A percentile compares a stretch with the other conserved stretches of the same genome.
Evolutionary conservation across 352 stramenopile species (phyloP).

Genomic region (Phytophthora ohioensis): DNA sequence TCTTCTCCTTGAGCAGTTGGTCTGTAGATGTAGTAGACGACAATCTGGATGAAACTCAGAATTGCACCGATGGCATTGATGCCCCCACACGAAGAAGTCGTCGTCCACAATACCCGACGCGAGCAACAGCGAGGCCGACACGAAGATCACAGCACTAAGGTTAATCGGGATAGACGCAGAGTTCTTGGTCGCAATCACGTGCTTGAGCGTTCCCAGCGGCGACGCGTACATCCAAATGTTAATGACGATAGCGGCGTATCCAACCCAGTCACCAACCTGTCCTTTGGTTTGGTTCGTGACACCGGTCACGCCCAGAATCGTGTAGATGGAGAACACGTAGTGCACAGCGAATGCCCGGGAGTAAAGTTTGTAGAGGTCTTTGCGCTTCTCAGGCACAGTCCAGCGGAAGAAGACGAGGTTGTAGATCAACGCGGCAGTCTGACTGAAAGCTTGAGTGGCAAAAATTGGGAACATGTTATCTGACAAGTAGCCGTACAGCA

Average conservation of each 20-base stretch:
- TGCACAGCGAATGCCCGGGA: slow-evolving; percentile 19
- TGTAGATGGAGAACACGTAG: slow-evolving; percentile 40
- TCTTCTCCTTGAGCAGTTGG: slow-evolving; percentile 5
- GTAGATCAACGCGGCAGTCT: slow-evolving; percentile 25
- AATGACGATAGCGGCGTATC: slow-evolving; percentile 50
- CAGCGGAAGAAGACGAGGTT: slow-evolving; percentile 34
- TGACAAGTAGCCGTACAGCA: slow-evolving; percentile 35
- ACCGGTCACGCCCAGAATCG: slow-evolving; percentile 40
- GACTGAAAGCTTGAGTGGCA: slow-evolving; percentile 29
- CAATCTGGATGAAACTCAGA: slow-evolving; percentile 55
- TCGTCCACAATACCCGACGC: slow-evolving; percentile 51
- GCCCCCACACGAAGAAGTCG: slow-evolving; percentile 51
- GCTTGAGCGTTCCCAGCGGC: slow-evolving; percentile 50
- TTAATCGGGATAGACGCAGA: slow-evolving; percentile 56
- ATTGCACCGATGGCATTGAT: slow-evolving; percentile 48
- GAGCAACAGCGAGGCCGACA: slow-evolving; percentile 60
- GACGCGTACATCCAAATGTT: slow-evolving; percentile 64
- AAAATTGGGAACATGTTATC: slow-evolving; percentile 44
- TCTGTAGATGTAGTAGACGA: slow-evolving; percentile 57
- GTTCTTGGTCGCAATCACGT: slow-evolving; percentile 52
- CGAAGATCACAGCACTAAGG: slow-evolving; percentile 50
- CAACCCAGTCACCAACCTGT: slow-evolving; percentile 27
- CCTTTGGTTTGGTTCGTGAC: slow-evolving; percentile 41
- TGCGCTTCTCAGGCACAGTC: slow-evolving; percentile 20
- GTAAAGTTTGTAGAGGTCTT: slow-evolving; percentile 19